These are phyloP conservation scores for Polytrichum formosum DNA, from an alignment of 225 moss, liverwort and hornwort species.

Conservation along the genomic window DNA sequence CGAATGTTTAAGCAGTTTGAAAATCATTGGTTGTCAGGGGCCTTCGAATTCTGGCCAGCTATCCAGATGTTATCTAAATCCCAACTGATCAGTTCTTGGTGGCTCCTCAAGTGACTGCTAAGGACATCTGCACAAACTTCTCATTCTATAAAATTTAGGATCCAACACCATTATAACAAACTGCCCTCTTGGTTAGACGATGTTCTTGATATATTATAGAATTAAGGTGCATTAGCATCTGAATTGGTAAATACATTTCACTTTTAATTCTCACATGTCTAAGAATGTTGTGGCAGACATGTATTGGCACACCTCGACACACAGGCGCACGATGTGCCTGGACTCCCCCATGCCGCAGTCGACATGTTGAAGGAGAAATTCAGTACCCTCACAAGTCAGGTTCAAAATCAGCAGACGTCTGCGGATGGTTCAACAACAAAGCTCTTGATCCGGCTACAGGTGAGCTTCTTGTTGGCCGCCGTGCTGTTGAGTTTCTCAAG, in stretches of 20 bases:
- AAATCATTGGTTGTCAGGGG: background rate
- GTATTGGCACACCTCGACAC: constrained; percentile 64
- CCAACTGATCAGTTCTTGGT: background rate
- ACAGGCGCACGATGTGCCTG: constrained; percentile 81
- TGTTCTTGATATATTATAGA: background rate
- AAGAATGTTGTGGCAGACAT: constrained; percentile 40
- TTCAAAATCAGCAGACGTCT: constrained; percentile 73
- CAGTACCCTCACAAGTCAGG: constrained; percentile 67
- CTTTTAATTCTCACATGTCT: constrained; percentile 12
- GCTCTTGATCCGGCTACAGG: constrained; percentile 83
- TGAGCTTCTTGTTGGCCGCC: constrained; percentile 11
- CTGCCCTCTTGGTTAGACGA: background rate
- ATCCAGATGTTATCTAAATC: no score
- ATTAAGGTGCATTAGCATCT: constrained; percentile 7
- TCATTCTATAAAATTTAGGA: no score
- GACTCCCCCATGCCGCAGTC: constrained; percentile 76
- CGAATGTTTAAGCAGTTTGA: no score
- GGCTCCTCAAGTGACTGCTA: background rate
- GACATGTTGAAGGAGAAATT: constrained; percentile 63
- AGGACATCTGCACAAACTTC: background rate
- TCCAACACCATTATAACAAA: no score
- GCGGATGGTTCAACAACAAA: constrained; percentile 86
- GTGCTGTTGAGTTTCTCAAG: no score
- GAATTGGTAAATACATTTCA: background rate
- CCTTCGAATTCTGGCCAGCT: no score